Evolutionary conservation across 2,329 filamentous ascomycete genomes (phyloP).

Genomic region (Fusarium algeriense): DNA sequence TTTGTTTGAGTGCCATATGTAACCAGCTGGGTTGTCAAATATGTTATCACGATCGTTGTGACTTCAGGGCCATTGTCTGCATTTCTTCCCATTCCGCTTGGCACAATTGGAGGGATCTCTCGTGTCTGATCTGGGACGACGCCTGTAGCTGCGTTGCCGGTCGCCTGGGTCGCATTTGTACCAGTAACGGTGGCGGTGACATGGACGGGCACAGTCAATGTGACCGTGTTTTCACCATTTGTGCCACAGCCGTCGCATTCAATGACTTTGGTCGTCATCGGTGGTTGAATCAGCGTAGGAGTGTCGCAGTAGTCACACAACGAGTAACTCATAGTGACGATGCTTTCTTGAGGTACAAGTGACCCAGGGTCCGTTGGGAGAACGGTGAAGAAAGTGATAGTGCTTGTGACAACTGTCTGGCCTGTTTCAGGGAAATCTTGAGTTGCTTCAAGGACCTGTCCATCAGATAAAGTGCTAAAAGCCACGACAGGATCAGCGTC

Average conservation of each 20-base stretch:
- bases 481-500: background rate
- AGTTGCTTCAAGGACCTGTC: background rate
- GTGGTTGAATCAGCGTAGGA: constrained; percentile 22
- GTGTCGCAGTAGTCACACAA: constrained; percentile 41
- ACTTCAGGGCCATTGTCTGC: constrained; percentile 1
- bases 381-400: constrained; percentile 42
- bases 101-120: constrained; percentile 14
- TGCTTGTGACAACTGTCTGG: constrained; percentile 32
- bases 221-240: constrained; percentile 40
- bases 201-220: constrained; percentile 42
- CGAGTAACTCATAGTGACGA: constrained; percentile 49
- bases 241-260: constrained; percentile 42
- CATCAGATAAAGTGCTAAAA: background rate
- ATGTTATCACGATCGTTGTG: constrained; percentile 31
- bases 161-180: background rate
- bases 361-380: constrained; percentile 51
- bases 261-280: constrained; percentile 42
- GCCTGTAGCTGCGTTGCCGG: constrained; percentile 7
- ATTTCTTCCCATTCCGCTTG: constrained; percentile 2
- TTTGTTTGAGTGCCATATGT: constrained; percentile 19
- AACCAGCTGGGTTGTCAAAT: constrained; percentile 27
- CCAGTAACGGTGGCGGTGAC: constrained; percentile 3
- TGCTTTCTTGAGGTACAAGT: constrained; percentile 51
- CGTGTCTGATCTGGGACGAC: background rate
- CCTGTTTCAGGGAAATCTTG: background rate